phyloP scores from a whole-genome alignment of 2,329 filamentous ascomycete genomes.

The Teratosphaeriaceae sp. region DNA sequence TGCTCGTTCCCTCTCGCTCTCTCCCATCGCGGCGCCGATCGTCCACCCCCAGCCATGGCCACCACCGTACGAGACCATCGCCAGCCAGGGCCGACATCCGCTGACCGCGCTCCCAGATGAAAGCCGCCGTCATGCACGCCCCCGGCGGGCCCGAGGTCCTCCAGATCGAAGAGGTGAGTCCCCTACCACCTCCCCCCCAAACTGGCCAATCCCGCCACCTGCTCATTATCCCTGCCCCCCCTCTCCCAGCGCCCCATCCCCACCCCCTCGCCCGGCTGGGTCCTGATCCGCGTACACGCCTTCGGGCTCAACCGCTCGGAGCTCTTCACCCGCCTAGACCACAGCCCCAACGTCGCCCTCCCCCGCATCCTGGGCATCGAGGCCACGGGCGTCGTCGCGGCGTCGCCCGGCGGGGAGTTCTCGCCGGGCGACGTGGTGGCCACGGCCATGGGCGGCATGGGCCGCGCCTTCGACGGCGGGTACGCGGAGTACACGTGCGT shows the following conservation, averaged over 20 bases:
- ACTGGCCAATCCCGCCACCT: neutral
- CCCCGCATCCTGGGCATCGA: slow-evolving; percentile 44
- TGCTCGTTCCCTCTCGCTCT: no score
- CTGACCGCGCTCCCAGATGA: slow-evolving; percentile 30
- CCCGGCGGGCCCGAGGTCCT: slow-evolving; percentile 36
- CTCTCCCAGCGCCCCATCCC: slow-evolving; percentile 33
- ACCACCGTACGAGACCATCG: no score
- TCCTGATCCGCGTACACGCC: slow-evolving; percentile 39
- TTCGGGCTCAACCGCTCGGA: slow-evolving; percentile 43
- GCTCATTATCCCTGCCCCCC: slow-evolving; percentile 9
- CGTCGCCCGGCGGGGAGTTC: slow-evolving; percentile 32
- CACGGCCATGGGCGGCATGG: slow-evolving; percentile 46
- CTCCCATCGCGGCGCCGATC: no score
- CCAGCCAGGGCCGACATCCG: no score
- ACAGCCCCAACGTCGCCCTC: slow-evolving; percentile 36
- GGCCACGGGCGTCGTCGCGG: slow-evolving; percentile 36
- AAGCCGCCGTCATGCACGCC: slow-evolving; percentile 36
- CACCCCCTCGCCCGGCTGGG: slow-evolving; percentile 29
- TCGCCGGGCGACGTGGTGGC: slow-evolving; percentile 37
- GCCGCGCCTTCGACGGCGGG: slow-evolving; percentile 42
- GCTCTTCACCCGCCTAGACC: slow-evolving; percentile 42
- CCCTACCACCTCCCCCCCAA: no score
- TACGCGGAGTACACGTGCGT: slow-evolving; percentile 46
- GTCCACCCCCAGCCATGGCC: no score
- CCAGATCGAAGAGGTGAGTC: slow-evolving; percentile 23